Evolutionary conservation across 176 grass and related monocot species (phyloP).

Genomic region (Alopecurus myosuroides): DNA sequence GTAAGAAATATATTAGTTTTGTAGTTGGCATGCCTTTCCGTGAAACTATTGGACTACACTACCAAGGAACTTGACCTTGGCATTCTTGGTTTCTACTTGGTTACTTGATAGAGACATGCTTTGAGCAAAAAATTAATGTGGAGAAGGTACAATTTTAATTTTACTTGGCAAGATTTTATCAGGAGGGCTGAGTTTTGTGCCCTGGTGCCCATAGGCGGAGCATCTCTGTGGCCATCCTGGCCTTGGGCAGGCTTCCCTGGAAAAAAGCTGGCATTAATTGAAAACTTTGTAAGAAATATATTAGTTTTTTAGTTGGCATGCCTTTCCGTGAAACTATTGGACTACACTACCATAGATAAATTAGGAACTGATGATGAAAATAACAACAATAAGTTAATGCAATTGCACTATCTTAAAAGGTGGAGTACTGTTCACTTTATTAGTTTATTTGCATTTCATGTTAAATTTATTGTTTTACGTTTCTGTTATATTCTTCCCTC

Average conservation of each 20-base stretch:
- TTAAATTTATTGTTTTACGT: background rate
- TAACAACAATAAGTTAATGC: background rate
- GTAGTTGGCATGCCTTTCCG: no score
- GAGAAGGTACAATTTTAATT: background rate
- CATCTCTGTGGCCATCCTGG: no score
- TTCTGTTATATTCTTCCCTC: background rate
- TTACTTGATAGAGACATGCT: background rate
- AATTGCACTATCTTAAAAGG: background rate
- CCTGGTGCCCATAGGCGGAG: background rate
- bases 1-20: background rate
- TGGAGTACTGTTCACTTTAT: background rate
- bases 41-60: no score
- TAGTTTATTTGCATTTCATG: background rate
- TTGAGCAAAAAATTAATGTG: background rate
- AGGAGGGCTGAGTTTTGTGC: background rate
- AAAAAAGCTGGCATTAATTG: background rate
- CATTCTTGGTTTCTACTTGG: background rate
- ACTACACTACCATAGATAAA: background rate
- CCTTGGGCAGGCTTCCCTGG: no score
- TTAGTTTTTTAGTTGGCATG: background rate
- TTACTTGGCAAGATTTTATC: background rate
- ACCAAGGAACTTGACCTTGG: no score
- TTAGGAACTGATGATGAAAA: background rate
- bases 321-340: background rate
- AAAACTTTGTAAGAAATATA: background rate